phyloP scores from a whole-genome alignment of 805 yeast species.

The Hanseniaspora occidentalis region DNA sequence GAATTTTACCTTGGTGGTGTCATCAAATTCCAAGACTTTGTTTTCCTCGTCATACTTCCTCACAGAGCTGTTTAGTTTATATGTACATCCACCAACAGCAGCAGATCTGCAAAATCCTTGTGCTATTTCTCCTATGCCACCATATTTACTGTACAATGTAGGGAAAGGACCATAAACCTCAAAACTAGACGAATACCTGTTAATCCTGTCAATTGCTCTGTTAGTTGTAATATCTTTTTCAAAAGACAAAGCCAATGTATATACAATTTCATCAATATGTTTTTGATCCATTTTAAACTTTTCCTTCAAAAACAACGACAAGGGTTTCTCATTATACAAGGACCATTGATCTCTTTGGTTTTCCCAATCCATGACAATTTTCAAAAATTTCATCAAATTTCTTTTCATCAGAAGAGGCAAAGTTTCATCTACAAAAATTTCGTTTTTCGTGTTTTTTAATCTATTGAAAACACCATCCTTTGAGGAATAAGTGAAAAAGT shows the following conservation, averaged over 20 bases:
- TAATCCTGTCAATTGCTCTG: constrained; percentile 67
- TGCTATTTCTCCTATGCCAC: constrained; percentile 90
- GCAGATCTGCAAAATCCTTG: constrained; percentile 97
- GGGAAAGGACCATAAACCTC: constrained; percentile 95
- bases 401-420: constrained; percentile 67
- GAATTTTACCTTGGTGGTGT: constrained; percentile 63
- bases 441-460: constrained; percentile 78
- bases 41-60: constrained; percentile 50
- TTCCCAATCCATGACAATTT: constrained; percentile 70
- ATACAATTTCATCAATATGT: constrained; percentile 74
- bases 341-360: constrained; percentile 43
- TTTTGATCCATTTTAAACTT: constrained; percentile 60
- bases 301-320: constrained; percentile 44
- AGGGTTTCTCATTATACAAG: constrained; percentile 41
- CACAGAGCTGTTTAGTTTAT: constrained; percentile 64
- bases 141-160: constrained; percentile 80
- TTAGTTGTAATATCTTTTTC: constrained; percentile 49
- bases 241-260: constrained; percentile 72
- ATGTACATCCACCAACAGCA: constrained; percentile 95
- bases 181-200: constrained; percentile 70
- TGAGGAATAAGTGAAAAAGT: constrained; percentile 65
- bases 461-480: constrained; percentile 86
- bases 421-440: constrained; percentile 81
- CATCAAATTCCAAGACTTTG: constrained; percentile 59
- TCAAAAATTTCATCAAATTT: constrained; percentile 69